phyloP scores from a whole-genome alignment of 75 land plant genomes.

The Pinus taeda region DNA sequence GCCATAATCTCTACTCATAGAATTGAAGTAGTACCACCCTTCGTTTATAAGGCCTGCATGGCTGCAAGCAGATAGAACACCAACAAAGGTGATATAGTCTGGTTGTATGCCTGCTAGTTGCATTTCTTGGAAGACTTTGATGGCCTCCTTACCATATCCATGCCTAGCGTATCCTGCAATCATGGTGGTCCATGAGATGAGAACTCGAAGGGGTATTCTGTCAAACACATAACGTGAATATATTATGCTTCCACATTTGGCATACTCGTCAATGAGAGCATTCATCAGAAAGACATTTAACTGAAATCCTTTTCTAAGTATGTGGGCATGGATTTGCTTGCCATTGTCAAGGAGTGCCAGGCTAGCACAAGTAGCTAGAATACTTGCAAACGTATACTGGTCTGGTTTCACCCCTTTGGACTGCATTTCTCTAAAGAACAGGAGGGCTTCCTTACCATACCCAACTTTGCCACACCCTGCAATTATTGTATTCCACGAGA shows the following conservation, averaged over 20 bases:
- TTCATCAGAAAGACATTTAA: not conserved
- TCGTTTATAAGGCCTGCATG: conserved; percentile 57
- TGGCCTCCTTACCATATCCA: not conserved
- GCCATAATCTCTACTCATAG: conserved; percentile 33
- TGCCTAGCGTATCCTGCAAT: not conserved
- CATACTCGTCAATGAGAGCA: conserved; percentile 58
- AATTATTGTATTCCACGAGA: conserved; percentile 57
- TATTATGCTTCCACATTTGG: conserved; percentile 40
- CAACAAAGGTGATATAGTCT: conserved; percentile 44
- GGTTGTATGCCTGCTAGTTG: not conserved
- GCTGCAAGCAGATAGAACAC: conserved; percentile 55
- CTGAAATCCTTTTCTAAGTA: not conserved
- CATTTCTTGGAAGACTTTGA: not conserved
- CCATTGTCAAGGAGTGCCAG: conserved; percentile 30
- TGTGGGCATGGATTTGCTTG: conserved; percentile 28
- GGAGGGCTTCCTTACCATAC: conserved; percentile 21
- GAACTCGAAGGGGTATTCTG: not conserved
- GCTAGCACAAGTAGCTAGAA: conserved; percentile 41
- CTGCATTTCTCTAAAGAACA: conserved; percentile 25
- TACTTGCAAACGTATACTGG: conserved; percentile 28
- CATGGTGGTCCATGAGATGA: not conserved
- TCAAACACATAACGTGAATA: conserved; percentile 10
- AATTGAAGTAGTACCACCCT: conserved; percentile 36
- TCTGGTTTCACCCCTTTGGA: conserved; percentile 29
- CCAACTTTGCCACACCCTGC: conserved; percentile 22